Base-by-base conservation (phyloP, 2,329 filamentous ascomycete genomes). In the Albophoma yamanashiensis region DNA sequence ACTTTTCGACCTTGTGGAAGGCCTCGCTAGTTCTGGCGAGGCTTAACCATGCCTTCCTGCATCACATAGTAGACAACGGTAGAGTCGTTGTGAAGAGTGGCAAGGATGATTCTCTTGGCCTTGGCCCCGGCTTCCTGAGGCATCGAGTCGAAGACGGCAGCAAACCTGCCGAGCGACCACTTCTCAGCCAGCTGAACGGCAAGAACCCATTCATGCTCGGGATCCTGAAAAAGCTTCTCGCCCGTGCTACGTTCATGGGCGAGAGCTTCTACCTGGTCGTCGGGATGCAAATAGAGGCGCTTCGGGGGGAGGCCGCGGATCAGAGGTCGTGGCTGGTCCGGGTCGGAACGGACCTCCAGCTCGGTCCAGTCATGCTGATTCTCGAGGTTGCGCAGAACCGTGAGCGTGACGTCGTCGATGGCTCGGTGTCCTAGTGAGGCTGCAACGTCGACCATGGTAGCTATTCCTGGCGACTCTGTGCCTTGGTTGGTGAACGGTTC, bases 1-100 rank as follows among this genome's bases (percentile, higher is more conserved):
- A 90, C 20, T 91, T 91, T 68, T 80, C 79, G 62, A 79, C 77
- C 17, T 82, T 65, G 64, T 42, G 15, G 31, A 55, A 4, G 53
- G 31, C 25, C n/a, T 53, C 27, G 31, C 81, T 76, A 93, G 71
- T 94, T 94, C 72, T 93, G 90, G 60, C 90, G 80, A 31, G 90
- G 90, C 77, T 93, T 94, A 58, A 93, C 89, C 64, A 92, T 85
- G n/a, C 89, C 90, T 71, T 93, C 89, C 67, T 93, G 89, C 71
- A 93, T 84, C 63, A 92, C 81, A 70, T 94, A 94, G 74, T 93
- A 94, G 47, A 91, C 88, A 22, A 94, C 81, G 0, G 90, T 93
- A 64, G 89, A 92, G 73, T 94, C 90, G 67, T 89, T 85, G 69
- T 91, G 87, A 56, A 91, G 76, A 3, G 87, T 89, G 20, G 88